A percentile compares a stretch with the other conserved stretches of the same genome.
Conservation (phyloP, 805 yeast genomes). For the Candida coleopterorum region DNA sequence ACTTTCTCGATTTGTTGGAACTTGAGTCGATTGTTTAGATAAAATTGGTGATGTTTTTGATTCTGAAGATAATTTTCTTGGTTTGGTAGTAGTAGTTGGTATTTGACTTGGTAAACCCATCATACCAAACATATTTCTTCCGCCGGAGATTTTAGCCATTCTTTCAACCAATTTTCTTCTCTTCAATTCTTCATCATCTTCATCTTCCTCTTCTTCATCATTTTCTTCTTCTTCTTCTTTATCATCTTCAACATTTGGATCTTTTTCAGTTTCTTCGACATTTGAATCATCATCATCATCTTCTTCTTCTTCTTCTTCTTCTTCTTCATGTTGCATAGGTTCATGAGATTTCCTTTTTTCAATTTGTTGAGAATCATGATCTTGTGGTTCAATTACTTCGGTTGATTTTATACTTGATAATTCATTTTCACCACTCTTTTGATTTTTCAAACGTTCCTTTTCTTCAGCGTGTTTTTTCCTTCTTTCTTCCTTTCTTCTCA, state of each 20-base stretch:
- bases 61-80: slow-evolving; percentile 9
- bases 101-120: slow-evolving; percentile 48
- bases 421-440: slow-evolving; percentile 9
- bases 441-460: slow-evolving; percentile 19
- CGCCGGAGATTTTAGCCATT: slow-evolving; percentile 95
- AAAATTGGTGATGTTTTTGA: slow-evolving; percentile 37
- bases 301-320: not conserved
- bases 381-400: not conserved
- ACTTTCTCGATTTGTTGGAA: slow-evolving; percentile 23
- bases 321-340: not conserved
- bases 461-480: slow-evolving; percentile 39
- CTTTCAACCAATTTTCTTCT: slow-evolving; percentile 79
- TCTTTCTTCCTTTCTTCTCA: slow-evolving; percentile 48
- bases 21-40: slow-evolving; percentile 21
- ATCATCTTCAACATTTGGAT: slow-evolving; percentile 10
- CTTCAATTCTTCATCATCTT: slow-evolving; percentile 71
- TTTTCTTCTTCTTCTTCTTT: slow-evolving; percentile 35
- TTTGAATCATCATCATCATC: slow-evolving; percentile 3
- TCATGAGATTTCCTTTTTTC: slow-evolving; percentile 3
- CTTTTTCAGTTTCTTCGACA: slow-evolving; percentile 11
- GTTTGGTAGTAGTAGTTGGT: slow-evolving; percentile 17
- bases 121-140: slow-evolving; percentile 75
- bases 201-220: slow-evolving; percentile 52
- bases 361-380: not conserved
- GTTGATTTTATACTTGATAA: not conserved